Conservation (phyloP, 768 basidiomycete species). For the Russula sp. region DNA sequence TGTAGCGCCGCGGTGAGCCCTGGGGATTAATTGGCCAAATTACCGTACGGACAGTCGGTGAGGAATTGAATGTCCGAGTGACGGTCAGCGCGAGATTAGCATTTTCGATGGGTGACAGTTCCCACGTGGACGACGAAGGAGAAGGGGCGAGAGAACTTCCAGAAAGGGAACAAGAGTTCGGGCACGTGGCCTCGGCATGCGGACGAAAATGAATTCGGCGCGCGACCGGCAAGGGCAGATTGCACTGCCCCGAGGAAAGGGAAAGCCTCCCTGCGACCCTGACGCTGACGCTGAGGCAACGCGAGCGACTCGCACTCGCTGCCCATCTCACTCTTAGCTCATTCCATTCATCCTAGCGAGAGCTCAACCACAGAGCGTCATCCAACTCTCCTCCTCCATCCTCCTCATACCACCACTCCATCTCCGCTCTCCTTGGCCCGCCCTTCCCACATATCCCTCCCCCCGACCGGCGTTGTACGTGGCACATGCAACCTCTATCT, state of each 20-base stretch:
- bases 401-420: not conserved
- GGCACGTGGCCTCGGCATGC: constrained; percentile 15
- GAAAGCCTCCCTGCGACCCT: not conserved
- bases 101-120: constrained; percentile 25
- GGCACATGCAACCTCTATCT: constrained; percentile 22
- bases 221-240: not conserved
- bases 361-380: not conserved
- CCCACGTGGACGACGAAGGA: constrained; percentile 20
- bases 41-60: too few species aligned
- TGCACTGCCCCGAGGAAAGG: not conserved
- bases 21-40: too few species aligned
- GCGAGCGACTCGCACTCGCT: not conserved
- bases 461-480: not conserved
- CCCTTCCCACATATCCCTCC: not conserved
- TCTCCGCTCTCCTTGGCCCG: too few species aligned
- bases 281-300: constrained; percentile 1
- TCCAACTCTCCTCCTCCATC: not conserved
- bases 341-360: not conserved
- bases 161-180: constrained; percentile 19
- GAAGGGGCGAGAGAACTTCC: not conserved
- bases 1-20: too few species aligned
- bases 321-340: not conserved
- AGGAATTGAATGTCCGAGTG: too few species aligned
- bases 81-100: too few species aligned
- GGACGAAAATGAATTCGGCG: not conserved